phyloP scores from a whole-genome alignment of 2,329 filamentous ascomycete species.

The Dactylellina parvicollis region DNA sequence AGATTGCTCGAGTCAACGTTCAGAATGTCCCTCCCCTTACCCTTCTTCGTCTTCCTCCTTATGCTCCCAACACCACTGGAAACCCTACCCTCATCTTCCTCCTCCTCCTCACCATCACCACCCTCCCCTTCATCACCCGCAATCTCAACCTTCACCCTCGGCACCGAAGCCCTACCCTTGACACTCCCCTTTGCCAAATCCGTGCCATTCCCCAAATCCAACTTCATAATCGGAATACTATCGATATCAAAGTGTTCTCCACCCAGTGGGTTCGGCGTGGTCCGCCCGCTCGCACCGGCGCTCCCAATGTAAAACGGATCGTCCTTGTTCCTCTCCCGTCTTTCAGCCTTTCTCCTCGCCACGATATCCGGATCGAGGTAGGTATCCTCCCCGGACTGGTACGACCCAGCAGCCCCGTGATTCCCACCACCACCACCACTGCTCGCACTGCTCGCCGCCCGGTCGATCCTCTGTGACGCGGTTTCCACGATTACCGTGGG shows the following conservation, averaged over 20 bases:
- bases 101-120: conserved; percentile 62
- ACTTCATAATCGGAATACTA: conserved; percentile 92
- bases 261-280: conserved; percentile 63
- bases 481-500: conserved; percentile 42
- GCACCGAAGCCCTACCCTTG: conserved; percentile 60
- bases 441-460: conserved; percentile 46
- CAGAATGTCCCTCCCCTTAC: conserved; percentile 69
- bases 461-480: conserved; percentile 55
- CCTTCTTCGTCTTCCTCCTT: conserved; percentile 67
- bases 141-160: conserved; percentile 72
- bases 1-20: conserved; percentile 89
- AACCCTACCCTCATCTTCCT: conserved; percentile 6
- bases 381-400: conserved; percentile 71
- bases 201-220: conserved; percentile 73
- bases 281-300: conserved; percentile 53
- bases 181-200: conserved; percentile 54
- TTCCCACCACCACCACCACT: conserved; percentile 17
- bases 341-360: conserved; percentile 77
- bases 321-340: conserved; percentile 83
- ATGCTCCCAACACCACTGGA: conserved; percentile 48
- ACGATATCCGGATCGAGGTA: conserved; percentile 78
- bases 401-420: conserved; percentile 63
- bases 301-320: conserved; percentile 90
- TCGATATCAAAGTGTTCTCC: conserved; percentile 80
- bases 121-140: conserved; percentile 78